Evolutionary conservation across 305 asterid genomes (phyloP).

Genomic region (Fraxinus angustifolia): DNA sequence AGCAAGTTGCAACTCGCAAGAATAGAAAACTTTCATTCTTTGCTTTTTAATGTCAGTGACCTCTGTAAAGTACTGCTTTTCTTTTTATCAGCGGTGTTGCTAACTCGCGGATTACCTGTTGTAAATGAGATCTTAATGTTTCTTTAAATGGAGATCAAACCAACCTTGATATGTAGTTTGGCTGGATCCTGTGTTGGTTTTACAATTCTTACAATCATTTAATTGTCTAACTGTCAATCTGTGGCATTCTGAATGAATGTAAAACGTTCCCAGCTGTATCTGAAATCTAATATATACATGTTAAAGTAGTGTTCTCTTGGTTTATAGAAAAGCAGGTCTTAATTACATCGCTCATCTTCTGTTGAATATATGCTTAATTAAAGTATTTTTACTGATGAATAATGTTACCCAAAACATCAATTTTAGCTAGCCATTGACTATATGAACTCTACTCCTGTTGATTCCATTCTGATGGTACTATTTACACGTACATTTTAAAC

Average conservation of each 20-base stretch:
- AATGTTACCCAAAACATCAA: background rate
- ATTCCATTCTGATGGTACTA: background rate
- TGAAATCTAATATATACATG: background rate
- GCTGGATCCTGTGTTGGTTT: background rate
- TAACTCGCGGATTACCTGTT: background rate
- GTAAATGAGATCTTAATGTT: background rate
- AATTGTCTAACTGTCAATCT: background rate
- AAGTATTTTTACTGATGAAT: background rate
- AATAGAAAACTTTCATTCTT: background rate
- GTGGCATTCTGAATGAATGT: background rate
- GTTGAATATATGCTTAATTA: background rate
- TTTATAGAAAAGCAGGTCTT: background rate
- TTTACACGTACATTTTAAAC: background rate
- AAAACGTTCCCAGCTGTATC: background rate
- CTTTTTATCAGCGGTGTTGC: background rate
- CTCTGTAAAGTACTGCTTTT: background rate
- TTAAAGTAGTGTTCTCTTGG: background rate
- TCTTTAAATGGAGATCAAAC: background rate
- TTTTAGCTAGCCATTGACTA: background rate
- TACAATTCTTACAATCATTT: background rate
- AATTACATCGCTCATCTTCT: background rate
- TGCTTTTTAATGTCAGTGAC: background rate
- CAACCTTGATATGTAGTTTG: background rate
- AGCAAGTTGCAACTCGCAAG: background rate
- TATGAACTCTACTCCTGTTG: background rate